Evolutionary conservation across 2,329 filamentous ascomycete genomes (phyloP).

Genomic region (Aspergillus candidus): DNA sequence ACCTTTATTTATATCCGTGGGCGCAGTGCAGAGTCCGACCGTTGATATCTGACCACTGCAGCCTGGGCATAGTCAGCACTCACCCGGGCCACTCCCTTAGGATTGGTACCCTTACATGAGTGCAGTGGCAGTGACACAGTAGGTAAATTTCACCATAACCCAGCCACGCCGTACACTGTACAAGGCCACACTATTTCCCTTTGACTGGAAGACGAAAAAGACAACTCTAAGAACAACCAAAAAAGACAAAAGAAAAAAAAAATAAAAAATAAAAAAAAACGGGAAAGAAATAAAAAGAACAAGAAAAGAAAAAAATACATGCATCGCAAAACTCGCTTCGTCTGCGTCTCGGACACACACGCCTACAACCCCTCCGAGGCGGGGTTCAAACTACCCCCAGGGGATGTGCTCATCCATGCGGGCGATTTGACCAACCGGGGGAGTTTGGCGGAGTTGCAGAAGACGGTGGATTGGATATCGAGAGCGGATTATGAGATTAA

Average conservation of each 20-base stretch:
- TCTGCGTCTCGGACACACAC: conserved; percentile 57
- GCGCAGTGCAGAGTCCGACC: too few relatives aligned
- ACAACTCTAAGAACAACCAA: too few relatives aligned
- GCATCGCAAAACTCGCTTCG: conserved; percentile 45
- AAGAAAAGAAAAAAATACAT: conserved; percentile 11
- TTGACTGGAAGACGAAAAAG: neutral
- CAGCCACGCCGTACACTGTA: too few relatives aligned
- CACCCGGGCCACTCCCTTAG: too few relatives aligned
- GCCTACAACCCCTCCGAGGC: conserved; percentile 45
- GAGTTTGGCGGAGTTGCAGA: conserved; percentile 45
- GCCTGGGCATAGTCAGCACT: too few relatives aligned
- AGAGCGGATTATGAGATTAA: conserved; percentile 50
- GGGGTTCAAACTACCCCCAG: conserved; percentile 47
- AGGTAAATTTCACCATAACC: too few relatives aligned
- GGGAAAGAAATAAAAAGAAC: neutral
- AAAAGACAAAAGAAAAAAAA: too few relatives aligned
- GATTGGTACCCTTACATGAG: too few relatives aligned
- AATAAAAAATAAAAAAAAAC: too few relatives aligned
- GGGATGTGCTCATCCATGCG: conserved; percentile 55
- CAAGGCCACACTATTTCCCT: neutral
- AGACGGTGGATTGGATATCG: conserved; percentile 49
- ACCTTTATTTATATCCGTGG: too few relatives aligned
- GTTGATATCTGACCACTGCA: too few relatives aligned
- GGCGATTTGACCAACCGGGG: conserved; percentile 55
- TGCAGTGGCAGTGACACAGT: too few relatives aligned